phyloP scores from a whole-genome alignment of 805 yeast species.

The Candida succiphila region DNA sequence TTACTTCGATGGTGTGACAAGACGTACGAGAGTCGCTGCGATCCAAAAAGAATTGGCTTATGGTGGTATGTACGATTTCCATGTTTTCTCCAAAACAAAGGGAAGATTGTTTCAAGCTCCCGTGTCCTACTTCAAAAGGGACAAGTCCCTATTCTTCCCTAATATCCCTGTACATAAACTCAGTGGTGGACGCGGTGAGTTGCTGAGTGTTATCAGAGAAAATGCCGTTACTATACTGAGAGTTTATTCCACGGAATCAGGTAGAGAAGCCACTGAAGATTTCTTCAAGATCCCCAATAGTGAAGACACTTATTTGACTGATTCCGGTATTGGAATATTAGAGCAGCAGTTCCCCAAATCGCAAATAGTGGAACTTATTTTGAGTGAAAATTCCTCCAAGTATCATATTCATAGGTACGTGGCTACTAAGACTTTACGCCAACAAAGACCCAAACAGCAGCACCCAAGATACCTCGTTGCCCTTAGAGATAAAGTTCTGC shows the following conservation, averaged over 20 bases:
- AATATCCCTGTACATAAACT: slow-evolving; percentile 56
- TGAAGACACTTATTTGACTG: slow-evolving; percentile 28
- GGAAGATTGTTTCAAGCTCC: slow-evolving; percentile 87
- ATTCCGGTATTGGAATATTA: slow-evolving; percentile 31
- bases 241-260: slow-evolving; percentile 57
- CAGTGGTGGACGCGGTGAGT: slow-evolving; percentile 19
- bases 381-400: slow-evolving; percentile 68
- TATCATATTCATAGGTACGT: slow-evolving; percentile 51
- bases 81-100: slow-evolving; percentile 56
- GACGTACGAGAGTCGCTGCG: slow-evolving; percentile 20
- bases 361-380: slow-evolving; percentile 68
- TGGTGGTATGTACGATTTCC: slow-evolving; percentile 59
- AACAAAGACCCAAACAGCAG: slow-evolving; percentile 15
- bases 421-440: slow-evolving; percentile 26
- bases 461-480: slow-evolving; percentile 54
- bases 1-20: slow-evolving; percentile 25
- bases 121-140: slow-evolving; percentile 61
- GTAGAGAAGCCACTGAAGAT: slow-evolving; percentile 54
- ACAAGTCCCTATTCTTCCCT: slow-evolving; percentile 74
- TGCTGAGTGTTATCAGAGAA: slow-evolving; percentile 31
- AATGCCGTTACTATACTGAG: slow-evolving; percentile 53
- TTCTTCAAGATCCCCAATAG: slow-evolving; percentile 41
- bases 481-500: slow-evolving; percentile 44
- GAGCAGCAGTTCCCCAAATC: slow-evolving; percentile 34
- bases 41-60: slow-evolving; percentile 55